Percentiles rank a stretch among this genome's conserved stretches.
Conservation (phyloP, 2,329 filamentous ascomycete species). For the Aspergillus chevalieri region DNA sequence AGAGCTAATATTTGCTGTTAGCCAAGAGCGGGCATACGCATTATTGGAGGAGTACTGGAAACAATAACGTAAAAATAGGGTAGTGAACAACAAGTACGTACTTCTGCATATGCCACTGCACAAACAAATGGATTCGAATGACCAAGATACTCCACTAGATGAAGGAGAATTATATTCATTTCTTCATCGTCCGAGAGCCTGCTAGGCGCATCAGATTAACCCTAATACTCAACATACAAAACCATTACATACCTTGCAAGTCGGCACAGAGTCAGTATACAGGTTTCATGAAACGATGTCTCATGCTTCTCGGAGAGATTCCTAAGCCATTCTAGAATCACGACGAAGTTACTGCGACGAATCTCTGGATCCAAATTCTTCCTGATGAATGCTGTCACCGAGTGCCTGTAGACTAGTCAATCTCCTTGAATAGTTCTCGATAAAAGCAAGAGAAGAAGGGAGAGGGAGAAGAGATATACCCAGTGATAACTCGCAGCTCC, state of each 20-base stretch:
- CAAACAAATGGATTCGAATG: constrained; percentile 73
- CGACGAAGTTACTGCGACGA: constrained; percentile 59
- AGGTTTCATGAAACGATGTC: constrained; percentile 68
- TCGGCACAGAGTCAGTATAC: constrained; percentile 79
- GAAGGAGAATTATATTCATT: constrained; percentile 76
- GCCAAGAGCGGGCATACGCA: neutral
- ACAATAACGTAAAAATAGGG: neutral
- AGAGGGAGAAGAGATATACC: constrained; percentile 35
- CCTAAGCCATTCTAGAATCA: constrained; percentile 64
- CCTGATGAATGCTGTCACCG: constrained; percentile 61
- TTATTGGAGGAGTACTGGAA: no score
- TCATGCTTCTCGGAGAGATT: constrained; percentile 64
- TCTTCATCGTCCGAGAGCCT: constrained; percentile 72
- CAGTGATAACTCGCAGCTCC: constrained; percentile 77
- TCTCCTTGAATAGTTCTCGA: neutral
- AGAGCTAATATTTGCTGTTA: constrained; percentile 44
- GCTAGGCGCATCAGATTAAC: neutral
- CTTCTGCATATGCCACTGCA: constrained; percentile 76
- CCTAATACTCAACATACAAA: constrained; percentile 1
- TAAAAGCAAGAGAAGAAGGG: neutral
- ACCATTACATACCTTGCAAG: constrained; percentile 57
- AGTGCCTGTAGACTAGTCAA: constrained; percentile 43
- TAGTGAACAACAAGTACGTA: constrained; percentile 28
- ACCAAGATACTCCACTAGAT: constrained; percentile 80
- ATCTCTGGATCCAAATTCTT: constrained; percentile 43